Evolutionary conservation across 2,329 filamentous ascomycete genomes (phyloP).

Genomic region (Penicillium concentricum): DNA sequence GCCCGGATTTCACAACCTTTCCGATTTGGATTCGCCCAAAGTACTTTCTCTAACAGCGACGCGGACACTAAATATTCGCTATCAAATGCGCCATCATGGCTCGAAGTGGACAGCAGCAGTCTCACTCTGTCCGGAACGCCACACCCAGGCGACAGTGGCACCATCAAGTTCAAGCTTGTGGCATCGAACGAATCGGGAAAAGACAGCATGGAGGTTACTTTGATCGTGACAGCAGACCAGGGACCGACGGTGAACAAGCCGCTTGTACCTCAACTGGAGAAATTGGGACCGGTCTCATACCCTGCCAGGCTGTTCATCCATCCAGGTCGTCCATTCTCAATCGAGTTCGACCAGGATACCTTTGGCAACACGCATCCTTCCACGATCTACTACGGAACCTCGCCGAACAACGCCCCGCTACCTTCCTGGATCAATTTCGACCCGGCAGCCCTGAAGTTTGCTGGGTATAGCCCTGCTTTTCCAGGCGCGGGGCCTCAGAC

Average conservation of each 20-base stretch:
- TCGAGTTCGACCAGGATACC: constrained; percentile 67
- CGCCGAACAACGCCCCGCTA: constrained; percentile 74
- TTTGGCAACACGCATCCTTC: constrained; percentile 60
- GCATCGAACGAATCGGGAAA: constrained; percentile 68
- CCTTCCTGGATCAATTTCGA: constrained; percentile 85
- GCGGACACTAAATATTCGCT: constrained; percentile 65
- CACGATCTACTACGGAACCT: constrained; percentile 72
- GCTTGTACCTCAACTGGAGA: constrained; percentile 38
- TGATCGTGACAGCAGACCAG: constrained; percentile 63
- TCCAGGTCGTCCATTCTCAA: constrained; percentile 56
- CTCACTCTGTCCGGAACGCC: constrained; percentile 73
- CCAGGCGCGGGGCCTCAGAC: constrained; percentile 67
- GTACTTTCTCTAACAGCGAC: constrained; percentile 67
- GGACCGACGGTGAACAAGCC: constrained; percentile 37
- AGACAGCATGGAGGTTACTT: constrained; percentile 62
- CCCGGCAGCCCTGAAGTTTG: constrained; percentile 61
- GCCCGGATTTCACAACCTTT: constrained; percentile 63
- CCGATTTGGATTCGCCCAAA: constrained; percentile 44
- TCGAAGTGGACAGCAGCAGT: constrained; percentile 65
- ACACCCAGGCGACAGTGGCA: constrained; percentile 54
- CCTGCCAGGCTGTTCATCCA: constrained; percentile 41
- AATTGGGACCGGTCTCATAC: constrained; percentile 37
- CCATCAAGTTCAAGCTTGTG: constrained; percentile 63
- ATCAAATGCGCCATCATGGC: constrained; percentile 66
- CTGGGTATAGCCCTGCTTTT: constrained; percentile 67